Conservation (phyloP, 768 basidiomycete species). For the Tricholoma terreum region DNA sequence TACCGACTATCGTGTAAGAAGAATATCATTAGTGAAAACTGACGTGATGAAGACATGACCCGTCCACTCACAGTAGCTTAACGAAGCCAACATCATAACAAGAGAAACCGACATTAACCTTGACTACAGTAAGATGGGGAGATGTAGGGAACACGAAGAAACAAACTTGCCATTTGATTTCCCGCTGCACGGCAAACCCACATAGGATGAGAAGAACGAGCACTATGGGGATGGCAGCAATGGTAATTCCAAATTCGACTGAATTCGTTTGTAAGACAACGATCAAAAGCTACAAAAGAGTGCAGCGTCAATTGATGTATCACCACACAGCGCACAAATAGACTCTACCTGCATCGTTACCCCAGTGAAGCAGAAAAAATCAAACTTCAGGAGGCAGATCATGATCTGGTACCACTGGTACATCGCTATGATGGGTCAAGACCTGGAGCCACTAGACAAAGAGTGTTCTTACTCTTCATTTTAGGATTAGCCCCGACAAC, state of each 20-base stretch:
- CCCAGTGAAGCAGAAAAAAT: conserved; percentile 86
- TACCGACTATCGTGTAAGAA: not conserved
- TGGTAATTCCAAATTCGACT: conserved; percentile 78
- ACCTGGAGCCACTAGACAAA: not conserved
- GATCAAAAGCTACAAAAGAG: conserved; percentile 66
- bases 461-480: conserved; percentile 65
- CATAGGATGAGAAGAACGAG: conserved; percentile 62
- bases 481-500: conserved; percentile 82
- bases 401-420: conserved; percentile 86
- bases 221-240: conserved; percentile 81
- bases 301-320: not conserved
- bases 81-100: conserved; percentile 73
- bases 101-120: conserved; percentile 75
- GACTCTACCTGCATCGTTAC: conserved; percentile 76
- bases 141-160: not conserved
- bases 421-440: conserved; percentile 54
- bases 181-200: conserved; percentile 70
- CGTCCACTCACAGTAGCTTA: conserved; percentile 67
- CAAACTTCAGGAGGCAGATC: conserved; percentile 85
- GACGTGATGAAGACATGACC: not conserved
- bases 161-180: conserved; percentile 66
- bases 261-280: conserved; percentile 62
- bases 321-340: not conserved
- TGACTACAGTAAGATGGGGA: not conserved
- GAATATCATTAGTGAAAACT: not conserved